Base-by-base conservation (phyloP, 1,139 yeast species). In the Kurtzmaniella quercitrusa region DNA sequence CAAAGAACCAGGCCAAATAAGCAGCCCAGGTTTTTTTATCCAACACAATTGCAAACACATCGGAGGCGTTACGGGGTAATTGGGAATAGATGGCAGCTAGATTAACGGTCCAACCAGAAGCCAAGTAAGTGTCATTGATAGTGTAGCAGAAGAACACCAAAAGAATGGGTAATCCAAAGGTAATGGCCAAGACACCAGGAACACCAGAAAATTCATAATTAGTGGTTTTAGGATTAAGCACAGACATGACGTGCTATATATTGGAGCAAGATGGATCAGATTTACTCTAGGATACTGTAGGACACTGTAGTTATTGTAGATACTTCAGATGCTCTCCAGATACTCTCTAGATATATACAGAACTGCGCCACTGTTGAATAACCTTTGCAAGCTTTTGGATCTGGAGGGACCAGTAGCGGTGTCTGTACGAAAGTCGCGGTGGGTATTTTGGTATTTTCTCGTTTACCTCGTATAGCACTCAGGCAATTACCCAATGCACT, bases 181-280 rank as follows among this genome's bases (percentile, higher is more conserved):
- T 69, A 43, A 93, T 79, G 5, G 73, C 76, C 3, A 80, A 41
- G 0, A 94, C 89, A 3, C 98, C 98, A 0, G 77, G 63, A 8
- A 77, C 65, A 0, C 98, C 98, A 31, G 75, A 72, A 63, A 93
- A 93, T 62, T 93, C 98, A 47, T 69, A 68, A 43, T 82, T 79
- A 10, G 63, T 70, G 0, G 97, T 88, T 39, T 54, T 62, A 3
- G 97, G 97, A 57, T 91, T 91, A 51, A 88, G 36, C 18, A 9
- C 7, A 31, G 36, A 27, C 31, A 27, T 27, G n/a, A n/a, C n/a
- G n/a, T n/a, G n/a, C n/a, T n/a, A n/a, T n/a, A n/a, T n/a, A n/a
- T n/a, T n/a, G n/a, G n/a, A n/a, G n/a, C n/a, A n/a, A n/a, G n/a
- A n/a, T n/a, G n/a, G n/a, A n/a, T n/a, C n/a, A n/a, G n/a, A n/a